phyloP scores from a whole-genome alignment of 805 yeast species.

The Starmerella asiatica region DNA sequence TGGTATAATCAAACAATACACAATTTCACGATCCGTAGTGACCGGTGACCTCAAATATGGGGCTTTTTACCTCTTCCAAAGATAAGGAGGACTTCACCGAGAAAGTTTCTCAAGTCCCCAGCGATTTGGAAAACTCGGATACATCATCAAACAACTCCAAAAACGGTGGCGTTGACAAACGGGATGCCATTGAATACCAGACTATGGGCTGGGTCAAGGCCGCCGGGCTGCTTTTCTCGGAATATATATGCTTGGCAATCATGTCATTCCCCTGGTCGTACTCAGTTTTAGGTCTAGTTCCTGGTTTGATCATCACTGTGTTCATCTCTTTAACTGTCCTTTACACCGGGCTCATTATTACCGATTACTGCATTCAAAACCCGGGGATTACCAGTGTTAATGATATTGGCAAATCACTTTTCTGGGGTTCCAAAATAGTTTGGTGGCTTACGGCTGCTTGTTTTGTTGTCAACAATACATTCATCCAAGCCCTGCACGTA shows the following conservation, averaged over 20 bases:
- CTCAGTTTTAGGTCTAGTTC: conserved; percentile 44
- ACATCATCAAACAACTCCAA: too few relatives aligned
- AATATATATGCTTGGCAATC: conserved; percentile 48
- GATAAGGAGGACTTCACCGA: too few relatives aligned
- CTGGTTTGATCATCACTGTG: conserved; percentile 43
- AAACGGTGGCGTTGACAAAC: too few relatives aligned
- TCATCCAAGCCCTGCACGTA: conserved; percentile 47
- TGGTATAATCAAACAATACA: too few relatives aligned
- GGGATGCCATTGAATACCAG: conserved; percentile 33
- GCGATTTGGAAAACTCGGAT: too few relatives aligned
- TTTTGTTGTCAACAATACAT: conserved; percentile 41
- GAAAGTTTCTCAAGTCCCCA: too few relatives aligned
- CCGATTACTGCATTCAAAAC: conserved; percentile 41
- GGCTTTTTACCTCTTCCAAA: too few relatives aligned
- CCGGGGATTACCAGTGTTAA: conserved; percentile 42
- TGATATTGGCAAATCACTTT: conserved; percentile 45
- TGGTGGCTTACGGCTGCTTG: conserved; percentile 47
- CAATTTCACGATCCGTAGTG: too few relatives aligned
- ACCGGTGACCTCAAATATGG: too few relatives aligned
- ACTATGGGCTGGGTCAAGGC: conserved; percentile 47
- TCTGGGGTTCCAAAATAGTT: conserved; percentile 38
- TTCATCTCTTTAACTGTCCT: conserved; percentile 39
- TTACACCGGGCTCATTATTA: conserved; percentile 43
- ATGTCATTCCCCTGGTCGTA: conserved; percentile 58
- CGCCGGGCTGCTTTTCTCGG: conserved; percentile 46